Evolutionary conservation across 441 rosid genomes (phyloP).

Genomic region (Pelargonium citronellum): DNA sequence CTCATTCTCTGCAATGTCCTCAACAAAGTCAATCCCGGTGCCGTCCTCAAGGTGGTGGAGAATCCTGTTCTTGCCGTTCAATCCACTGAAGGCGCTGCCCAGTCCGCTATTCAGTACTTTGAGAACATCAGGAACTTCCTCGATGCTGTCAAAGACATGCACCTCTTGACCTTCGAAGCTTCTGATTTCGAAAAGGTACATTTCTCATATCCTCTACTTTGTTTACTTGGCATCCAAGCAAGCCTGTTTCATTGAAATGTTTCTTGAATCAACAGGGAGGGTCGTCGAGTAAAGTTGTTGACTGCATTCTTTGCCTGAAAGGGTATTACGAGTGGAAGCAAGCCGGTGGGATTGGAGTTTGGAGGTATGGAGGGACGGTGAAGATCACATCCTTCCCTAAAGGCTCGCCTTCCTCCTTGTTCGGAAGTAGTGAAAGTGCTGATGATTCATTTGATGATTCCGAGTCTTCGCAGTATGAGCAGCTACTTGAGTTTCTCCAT

Average conservation of each 20-base stretch:
- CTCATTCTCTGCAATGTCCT: constrained; percentile 95
- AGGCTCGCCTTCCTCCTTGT: constrained; percentile 44
- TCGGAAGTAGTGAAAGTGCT: constrained; percentile 59
- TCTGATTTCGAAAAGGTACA: constrained; percentile 79
- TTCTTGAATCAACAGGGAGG: constrained; percentile 58
- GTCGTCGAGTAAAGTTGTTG: constrained; percentile 89
- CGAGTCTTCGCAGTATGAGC: constrained; percentile 81
- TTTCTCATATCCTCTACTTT: background rate
- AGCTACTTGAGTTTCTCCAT: constrained; percentile 76
- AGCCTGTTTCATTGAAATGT: too few species aligned
- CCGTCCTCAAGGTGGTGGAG: constrained; percentile 89
- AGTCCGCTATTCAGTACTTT: constrained; percentile 89
- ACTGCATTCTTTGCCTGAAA: constrained; percentile 89
- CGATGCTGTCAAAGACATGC: constrained; percentile 81
- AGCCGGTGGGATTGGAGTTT: constrained; percentile 85
- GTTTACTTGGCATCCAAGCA: too few species aligned
- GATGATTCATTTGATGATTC: constrained; percentile 87
- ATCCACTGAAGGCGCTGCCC: constrained; percentile 86
- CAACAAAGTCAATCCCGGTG: constrained; percentile 93
- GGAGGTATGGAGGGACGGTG: constrained; percentile 95
- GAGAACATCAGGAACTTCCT: constrained; percentile 96
- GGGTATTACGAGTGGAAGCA: constrained; percentile 93
- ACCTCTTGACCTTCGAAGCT: constrained; percentile 91
- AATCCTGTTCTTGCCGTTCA: constrained; percentile 61
- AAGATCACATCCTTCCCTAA: constrained; percentile 76